Percentiles rank a stretch among this genome's conserved stretches.
These are phyloP conservation scores for Petrea volubilis DNA, from an alignment of 257 asterid species.

Conservation along the genomic window DNA sequence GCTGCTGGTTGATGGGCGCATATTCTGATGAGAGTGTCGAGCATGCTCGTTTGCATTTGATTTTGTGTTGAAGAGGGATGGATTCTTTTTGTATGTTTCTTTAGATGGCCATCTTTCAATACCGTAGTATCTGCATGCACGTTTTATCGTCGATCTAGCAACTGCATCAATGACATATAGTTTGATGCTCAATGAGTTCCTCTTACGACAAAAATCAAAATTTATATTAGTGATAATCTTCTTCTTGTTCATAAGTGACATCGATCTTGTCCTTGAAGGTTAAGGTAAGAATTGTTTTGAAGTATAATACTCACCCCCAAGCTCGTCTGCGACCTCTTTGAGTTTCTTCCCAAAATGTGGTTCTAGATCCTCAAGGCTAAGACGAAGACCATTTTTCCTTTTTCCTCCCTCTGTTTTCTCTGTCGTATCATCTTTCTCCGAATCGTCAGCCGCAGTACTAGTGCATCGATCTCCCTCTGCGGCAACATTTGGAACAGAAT, in stretches of 20 bases:
- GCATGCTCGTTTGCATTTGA: neutral
- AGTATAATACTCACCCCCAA: slow-evolving; percentile 22
- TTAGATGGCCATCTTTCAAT: slow-evolving; percentile 33
- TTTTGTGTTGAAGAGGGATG: neutral
- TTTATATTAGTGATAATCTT: no score
- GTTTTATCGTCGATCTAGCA: slow-evolving; percentile 30
- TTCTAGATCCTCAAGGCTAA: slow-evolving; percentile 20
- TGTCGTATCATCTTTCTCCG: no score
- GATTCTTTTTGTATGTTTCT: slow-evolving; percentile 1
- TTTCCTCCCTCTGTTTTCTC: no score
- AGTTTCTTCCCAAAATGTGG: slow-evolving; percentile 22
- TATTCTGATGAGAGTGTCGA: neutral
- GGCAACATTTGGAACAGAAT: no score
- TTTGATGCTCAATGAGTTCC: no score
- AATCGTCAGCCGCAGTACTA: no score
- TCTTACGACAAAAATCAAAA: no score
- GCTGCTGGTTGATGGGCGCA: neutral
- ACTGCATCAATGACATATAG: slow-evolving; percentile 5
- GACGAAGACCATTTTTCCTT: neutral
- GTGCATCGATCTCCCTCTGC: no score
- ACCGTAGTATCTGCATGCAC: slow-evolving; percentile 21
- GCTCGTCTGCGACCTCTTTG: slow-evolving; percentile 9
- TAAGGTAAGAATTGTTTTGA: no score
- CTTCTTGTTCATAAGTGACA: no score
- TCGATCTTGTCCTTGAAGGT: no score